A percentile compares a stretch with the other conserved stretches of the same genome.
phyloP scores from a whole-genome alignment of 2,329 filamentous ascomycete species.

The Ascochyta viciae-villosae region DNA sequence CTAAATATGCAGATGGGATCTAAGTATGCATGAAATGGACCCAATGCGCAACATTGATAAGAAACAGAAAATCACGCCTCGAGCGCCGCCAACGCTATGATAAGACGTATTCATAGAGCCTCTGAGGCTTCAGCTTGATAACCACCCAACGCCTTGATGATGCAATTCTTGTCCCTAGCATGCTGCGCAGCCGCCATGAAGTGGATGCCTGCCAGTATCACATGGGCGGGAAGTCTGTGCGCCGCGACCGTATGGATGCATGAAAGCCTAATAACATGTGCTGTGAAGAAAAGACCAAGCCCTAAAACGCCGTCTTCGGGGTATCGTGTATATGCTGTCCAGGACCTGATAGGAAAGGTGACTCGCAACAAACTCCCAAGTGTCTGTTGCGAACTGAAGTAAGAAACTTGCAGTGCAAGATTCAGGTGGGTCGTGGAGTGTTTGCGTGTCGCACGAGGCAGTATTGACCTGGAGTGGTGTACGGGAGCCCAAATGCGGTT shows the following conservation, averaged over 20 bases:
- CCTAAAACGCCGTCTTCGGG: conserved; percentile 40
- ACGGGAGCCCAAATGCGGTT: conserved; percentile 31
- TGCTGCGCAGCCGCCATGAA: conserved; percentile 22
- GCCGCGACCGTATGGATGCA: conserved; percentile 22
- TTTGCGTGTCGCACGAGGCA: conserved; percentile 27
- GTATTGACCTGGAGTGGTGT: conserved; percentile 35
- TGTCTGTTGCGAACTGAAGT: conserved; percentile 14
- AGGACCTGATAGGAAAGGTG: conserved; percentile 18
- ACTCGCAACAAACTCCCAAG: conserved; percentile 26
- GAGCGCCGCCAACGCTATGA: not conserved
- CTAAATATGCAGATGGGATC: conserved; percentile 9
- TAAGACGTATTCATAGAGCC: not conserved
- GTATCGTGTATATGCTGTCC: conserved; percentile 44
- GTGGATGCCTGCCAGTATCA: conserved; percentile 23
- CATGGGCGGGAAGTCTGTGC: conserved; percentile 20
- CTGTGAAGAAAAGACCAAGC: conserved; percentile 16
- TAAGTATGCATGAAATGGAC: conserved; percentile 5
- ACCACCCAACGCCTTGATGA: conserved; percentile 20
- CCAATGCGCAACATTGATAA: not conserved
- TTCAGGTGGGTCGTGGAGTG: conserved; percentile 5
- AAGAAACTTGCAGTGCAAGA: not conserved
- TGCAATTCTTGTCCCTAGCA: conserved; percentile 23
- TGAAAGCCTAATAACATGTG: conserved; percentile 24
- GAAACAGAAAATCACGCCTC: too few relatives aligned
- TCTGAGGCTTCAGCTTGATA: not conserved